Evolutionary conservation across 139 green algal species (phyloP).

Genomic region (Chlamydomonas sp.): DNA sequence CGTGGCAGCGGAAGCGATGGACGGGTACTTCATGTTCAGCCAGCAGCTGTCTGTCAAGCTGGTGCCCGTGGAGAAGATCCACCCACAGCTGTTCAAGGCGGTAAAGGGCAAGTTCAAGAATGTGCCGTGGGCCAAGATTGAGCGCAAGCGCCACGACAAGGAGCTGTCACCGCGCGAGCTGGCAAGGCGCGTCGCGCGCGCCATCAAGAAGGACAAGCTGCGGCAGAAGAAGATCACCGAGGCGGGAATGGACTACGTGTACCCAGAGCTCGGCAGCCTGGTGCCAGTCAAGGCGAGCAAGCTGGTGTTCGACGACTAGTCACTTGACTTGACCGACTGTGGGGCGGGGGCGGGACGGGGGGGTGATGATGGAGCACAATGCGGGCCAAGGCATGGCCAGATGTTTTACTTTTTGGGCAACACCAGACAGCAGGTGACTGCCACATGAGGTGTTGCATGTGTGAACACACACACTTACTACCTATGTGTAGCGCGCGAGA

Average conservation of each 20-base stretch:
- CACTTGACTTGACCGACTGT: no score
- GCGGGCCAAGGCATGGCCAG: no score
- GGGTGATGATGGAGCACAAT: no score
- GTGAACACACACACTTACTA: no score
- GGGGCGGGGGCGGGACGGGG: no score
- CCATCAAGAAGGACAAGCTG: constrained; percentile 43
- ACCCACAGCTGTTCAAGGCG: constrained; percentile 70
- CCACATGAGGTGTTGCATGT: no score
- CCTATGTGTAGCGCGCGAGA: no score
- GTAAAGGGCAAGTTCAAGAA: constrained; percentile 65
- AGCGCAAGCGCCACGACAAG: constrained; percentile 60
- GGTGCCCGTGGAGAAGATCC: constrained; percentile 40
- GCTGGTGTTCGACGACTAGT: constrained; percentile 14
- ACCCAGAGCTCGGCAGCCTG: constrained; percentile 33
- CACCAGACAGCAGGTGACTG: no score
- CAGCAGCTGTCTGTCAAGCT: constrained; percentile 40
- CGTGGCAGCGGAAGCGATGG: constrained; percentile 80
- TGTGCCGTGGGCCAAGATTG: constrained; percentile 67
- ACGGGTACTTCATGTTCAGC: constrained; percentile 85
- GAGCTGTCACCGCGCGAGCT: constrained; percentile 49
- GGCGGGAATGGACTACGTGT: constrained; percentile 79
- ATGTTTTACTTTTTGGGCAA: no score
- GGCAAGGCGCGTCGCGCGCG: constrained; percentile 28
- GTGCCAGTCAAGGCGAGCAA: constrained; percentile 33
- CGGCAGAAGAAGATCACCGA: constrained; percentile 51